These are phyloP conservation scores for Thalia dealbata DNA, from an alignment of 176 grass and related monocot genomes.

Conservation along the genomic window DNA sequence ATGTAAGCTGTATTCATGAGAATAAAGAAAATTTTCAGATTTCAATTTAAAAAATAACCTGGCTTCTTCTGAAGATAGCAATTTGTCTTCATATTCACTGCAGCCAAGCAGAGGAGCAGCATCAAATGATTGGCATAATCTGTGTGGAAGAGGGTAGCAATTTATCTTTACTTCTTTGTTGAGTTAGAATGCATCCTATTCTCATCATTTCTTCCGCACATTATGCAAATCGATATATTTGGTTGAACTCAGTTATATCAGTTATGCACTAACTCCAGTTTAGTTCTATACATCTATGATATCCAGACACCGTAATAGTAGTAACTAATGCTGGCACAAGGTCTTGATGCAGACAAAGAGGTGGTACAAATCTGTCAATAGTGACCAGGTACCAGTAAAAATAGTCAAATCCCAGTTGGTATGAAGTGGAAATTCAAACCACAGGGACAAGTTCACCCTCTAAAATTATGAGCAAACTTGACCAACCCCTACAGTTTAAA, in stretches of 20 bases:
- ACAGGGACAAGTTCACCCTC: no score
- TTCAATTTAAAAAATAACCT: not conserved
- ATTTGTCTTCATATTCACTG: not conserved
- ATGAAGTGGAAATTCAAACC: no score
- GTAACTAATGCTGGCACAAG: no score
- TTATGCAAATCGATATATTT: not conserved
- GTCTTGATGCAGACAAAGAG: no score
- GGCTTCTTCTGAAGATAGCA: not conserved
- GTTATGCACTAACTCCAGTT: not conserved
- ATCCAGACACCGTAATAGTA: not conserved
- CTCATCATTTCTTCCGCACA: not conserved
- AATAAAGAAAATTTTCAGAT: not conserved
- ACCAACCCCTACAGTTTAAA: not conserved
- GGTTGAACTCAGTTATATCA: no score
- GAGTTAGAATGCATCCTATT: not conserved
- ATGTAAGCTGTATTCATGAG: not conserved
- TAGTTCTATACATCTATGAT: not conserved
- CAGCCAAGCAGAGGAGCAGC: not conserved
- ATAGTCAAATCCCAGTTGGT: no score
- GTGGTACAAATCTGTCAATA: no score
- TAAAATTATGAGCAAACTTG: not conserved
- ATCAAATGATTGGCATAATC: no score
- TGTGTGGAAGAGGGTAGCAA: no score
- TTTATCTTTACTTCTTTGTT: not conserved
- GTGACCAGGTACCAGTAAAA: no score